Base-by-base conservation (phyloP, 1,284 basidiomycete genomes). In the Fomitiporia mediterranea region DNA sequence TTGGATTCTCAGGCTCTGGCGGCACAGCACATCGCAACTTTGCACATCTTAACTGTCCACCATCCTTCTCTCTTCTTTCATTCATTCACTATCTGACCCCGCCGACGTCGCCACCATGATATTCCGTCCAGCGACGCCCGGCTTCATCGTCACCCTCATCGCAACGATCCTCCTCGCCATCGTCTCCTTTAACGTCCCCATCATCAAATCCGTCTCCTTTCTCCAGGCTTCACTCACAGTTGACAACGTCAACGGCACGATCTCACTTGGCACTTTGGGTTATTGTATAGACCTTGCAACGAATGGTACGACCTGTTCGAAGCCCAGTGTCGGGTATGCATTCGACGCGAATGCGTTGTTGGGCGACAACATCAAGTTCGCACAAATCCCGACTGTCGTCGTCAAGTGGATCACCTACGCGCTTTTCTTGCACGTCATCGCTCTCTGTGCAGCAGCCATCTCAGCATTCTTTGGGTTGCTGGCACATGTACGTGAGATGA, bases 401-500 rank as follows among this genome's bases (percentile, higher is more conserved):
- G 86, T 91, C 60, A 94, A 94, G 75, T 94, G 91, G 86, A 73
- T 95, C 65, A 96, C 93, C 11, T 94, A 94, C 64, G 84, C 83
- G 19, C 82, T 96, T 61, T 83, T 94, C 59, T 78, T 94, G n/a
- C 92, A 95, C 67, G 81, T 93, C 61, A 83, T 91, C 54, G 92
- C 89, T 13, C 81, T 95, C 57, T 79, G 71, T 30, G 76, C 86
- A 34, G 81, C 90, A 5, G 87, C 78, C n/a, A 72, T 80, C 19
- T 83, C 89, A 0, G 78, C 89, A 11, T 50, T 93, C 32, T 88
- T 93, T 61, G 90, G 90, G 46, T 77, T 94, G 23, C 78, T 94
- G 30, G 91, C 91, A 4, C 89, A 94, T 65, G 78, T 94, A 59
- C 84, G 89, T 7, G 88, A 91, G 67, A 84, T 94, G 77, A 81